Conservation (phyloP, 2,329 filamentous ascomycete species). For the Fusarium lyarnte region DNA sequence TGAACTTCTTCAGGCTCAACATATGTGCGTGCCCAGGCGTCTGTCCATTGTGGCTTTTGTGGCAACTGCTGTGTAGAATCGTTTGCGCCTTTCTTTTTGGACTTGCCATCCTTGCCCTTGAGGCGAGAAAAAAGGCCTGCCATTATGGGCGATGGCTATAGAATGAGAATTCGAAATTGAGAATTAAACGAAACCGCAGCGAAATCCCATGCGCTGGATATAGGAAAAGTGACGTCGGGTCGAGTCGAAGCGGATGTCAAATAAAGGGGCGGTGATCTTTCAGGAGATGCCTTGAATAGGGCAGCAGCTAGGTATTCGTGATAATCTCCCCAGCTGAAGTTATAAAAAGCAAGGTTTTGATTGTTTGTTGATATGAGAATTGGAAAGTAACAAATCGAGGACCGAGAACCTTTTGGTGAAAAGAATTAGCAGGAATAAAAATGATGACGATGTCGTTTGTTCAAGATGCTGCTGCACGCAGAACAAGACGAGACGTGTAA, state of each 20-base stretch:
- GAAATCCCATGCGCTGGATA: conserved; percentile 20
- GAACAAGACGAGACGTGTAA: conserved; percentile 32
- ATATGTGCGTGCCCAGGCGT: conserved; percentile 84
- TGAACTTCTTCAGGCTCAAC: conserved; percentile 92
- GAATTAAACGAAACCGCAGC: conserved; percentile 11
- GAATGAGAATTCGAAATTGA: conserved; percentile 4
- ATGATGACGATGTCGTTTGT: conserved; percentile 7
- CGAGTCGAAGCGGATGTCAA: conserved; percentile 12
- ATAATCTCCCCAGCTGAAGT: conserved; percentile 29
- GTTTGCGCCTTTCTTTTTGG: conserved; percentile 72
- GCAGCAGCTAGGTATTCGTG: neutral
- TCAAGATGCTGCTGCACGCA: conserved; percentile 16
- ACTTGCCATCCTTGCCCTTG: conserved; percentile 77
- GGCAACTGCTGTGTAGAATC: conserved; percentile 63
- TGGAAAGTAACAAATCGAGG: neutral
- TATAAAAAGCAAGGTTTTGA: conserved; percentile 22
- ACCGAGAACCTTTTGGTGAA: neutral
- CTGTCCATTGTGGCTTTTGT: conserved; percentile 82
- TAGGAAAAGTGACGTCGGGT: conserved; percentile 25
- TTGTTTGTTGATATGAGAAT: conserved; percentile 3
- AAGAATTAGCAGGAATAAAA: conserved; percentile 8
- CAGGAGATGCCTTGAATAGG: conserved; percentile 2
- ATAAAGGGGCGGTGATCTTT: conserved; percentile 33
- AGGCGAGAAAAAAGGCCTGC: conserved; percentile 70
- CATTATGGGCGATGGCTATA: conserved; percentile 53